Conservation (phyloP, 2,329 filamentous ascomycete genomes). For the Phyllosticta ampelicida region DNA sequence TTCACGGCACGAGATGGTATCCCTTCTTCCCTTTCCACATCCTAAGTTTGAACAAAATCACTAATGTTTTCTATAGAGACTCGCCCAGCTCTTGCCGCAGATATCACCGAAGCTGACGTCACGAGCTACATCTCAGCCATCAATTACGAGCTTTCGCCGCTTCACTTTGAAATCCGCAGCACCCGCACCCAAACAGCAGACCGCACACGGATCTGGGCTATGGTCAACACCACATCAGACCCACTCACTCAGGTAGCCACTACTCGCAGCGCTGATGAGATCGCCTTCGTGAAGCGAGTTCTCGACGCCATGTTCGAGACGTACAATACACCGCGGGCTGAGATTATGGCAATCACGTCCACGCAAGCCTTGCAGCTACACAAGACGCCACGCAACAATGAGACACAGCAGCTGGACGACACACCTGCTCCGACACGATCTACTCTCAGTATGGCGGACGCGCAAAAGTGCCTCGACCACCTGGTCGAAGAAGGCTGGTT, state of each 20-base stretch:
- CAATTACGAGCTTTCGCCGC: conserved; percentile 61
- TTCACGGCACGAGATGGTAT: conserved; percentile 46
- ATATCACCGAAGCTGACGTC: conserved; percentile 60
- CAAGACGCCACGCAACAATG: conserved; percentile 33
- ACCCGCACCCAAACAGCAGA: conserved; percentile 53
- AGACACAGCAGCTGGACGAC: conserved; percentile 25
- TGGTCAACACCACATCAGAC: conserved; percentile 85
- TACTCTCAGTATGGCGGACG: conserved; percentile 63
- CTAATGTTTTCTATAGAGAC: background rate
- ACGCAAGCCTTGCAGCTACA: conserved; percentile 68
- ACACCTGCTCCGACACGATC: conserved; percentile 11
- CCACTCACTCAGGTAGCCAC: conserved; percentile 79
- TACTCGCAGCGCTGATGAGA: conserved; percentile 67
- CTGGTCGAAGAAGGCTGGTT: conserved; percentile 79
- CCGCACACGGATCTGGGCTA: conserved; percentile 60
- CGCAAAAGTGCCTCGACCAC: conserved; percentile 57
- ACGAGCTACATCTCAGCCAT: conserved; percentile 57
- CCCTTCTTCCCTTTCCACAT: background rate
- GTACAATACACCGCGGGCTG: conserved; percentile 67
- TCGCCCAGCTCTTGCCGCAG: conserved; percentile 41
- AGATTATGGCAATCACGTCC: conserved; percentile 70
- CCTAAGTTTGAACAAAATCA: background rate
- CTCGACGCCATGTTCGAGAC: conserved; percentile 88
- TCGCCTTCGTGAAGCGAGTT: conserved; percentile 77
- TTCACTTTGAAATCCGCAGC: conserved; percentile 81